Conservation (phyloP, 2,329 filamentous ascomycete species). For the Trichoderma atrobrunneum region DNA sequence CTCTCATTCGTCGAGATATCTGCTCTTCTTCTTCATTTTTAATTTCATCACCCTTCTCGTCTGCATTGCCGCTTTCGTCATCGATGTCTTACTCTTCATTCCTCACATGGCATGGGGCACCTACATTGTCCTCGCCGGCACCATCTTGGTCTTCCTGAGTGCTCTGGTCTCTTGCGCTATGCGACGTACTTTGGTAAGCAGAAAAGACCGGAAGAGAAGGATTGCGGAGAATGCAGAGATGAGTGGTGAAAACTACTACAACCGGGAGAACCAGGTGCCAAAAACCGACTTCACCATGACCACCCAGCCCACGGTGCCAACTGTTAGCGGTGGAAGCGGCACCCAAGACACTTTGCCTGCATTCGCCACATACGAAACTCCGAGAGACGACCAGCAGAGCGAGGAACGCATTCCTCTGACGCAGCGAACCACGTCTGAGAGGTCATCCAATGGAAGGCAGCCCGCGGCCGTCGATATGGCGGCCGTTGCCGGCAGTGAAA, state of each 20-base stretch:
- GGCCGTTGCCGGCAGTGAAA: slow-evolving; percentile 21
- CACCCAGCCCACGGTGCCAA: slow-evolving; percentile 58
- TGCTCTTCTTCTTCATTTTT: slow-evolving; percentile 81
- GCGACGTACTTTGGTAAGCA: slow-evolving; percentile 84
- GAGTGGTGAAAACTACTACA: slow-evolving; percentile 92
- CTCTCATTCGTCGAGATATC: slow-evolving; percentile 84
- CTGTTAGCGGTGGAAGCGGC: slow-evolving; percentile 54
- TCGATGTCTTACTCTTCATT: slow-evolving; percentile 92
- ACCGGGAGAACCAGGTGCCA: slow-evolving; percentile 57
- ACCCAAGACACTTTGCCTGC: slow-evolving; percentile 47
- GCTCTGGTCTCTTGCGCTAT: slow-evolving; percentile 90
- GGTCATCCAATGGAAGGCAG: slow-evolving; percentile 48
- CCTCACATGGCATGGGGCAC: slow-evolving; percentile 93
- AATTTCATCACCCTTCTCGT: slow-evolving; percentile 81
- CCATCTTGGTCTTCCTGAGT: slow-evolving; percentile 77
- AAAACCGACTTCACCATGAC: slow-evolving; percentile 43
- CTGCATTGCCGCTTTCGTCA: slow-evolving; percentile 80
- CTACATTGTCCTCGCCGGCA: slow-evolving; percentile 87
- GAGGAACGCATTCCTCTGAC: slow-evolving; percentile 73
- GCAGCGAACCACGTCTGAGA: slow-evolving; percentile 58
- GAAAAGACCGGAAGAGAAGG: slow-evolving; percentile 88
- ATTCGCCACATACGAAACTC: slow-evolving; percentile 67
- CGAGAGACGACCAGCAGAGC: slow-evolving; percentile 58
- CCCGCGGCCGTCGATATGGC: slow-evolving; percentile 40
- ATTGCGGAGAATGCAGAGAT: slow-evolving; percentile 95